Conservation (phyloP, 306 rosid species). For the Fragaria ananassa region DNA sequence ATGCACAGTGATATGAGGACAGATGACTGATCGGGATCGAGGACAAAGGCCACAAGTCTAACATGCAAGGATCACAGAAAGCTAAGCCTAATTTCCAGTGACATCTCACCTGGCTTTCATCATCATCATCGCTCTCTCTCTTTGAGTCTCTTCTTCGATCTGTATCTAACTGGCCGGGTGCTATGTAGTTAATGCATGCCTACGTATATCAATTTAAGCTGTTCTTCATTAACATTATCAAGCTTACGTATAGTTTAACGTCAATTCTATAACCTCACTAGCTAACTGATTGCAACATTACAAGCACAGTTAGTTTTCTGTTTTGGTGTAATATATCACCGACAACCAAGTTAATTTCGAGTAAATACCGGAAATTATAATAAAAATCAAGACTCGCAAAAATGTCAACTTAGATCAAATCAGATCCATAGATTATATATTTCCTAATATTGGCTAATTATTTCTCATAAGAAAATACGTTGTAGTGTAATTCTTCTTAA, state of each 20-base stretch:
- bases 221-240: neutral
- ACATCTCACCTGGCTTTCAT: neutral
- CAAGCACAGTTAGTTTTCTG: neutral
- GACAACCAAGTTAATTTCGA: neutral
- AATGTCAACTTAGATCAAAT: too few species aligned
- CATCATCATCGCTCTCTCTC: neutral
- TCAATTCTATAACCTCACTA: neutral
- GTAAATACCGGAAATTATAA: too few species aligned
- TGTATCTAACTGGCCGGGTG: neutral
- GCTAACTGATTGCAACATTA: neutral
- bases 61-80: slow-evolving; percentile 10
- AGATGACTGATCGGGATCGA: neutral
- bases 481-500: too few species aligned
- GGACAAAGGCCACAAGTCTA: neutral
- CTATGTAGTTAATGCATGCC: neutral
- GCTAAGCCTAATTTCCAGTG: neutral
- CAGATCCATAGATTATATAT: too few species aligned
- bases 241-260: neutral
- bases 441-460: too few species aligned
- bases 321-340: neutral
- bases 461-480: neutral
- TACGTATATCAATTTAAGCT: neutral
- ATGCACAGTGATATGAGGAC: neutral
- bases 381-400: too few species aligned
- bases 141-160: neutral